Evolutionary conservation across 2,329 filamentous ascomycete species (phyloP), one percentile per base, ranked within the genome.

Genomic region (Trichothecium roseum): DNA sequence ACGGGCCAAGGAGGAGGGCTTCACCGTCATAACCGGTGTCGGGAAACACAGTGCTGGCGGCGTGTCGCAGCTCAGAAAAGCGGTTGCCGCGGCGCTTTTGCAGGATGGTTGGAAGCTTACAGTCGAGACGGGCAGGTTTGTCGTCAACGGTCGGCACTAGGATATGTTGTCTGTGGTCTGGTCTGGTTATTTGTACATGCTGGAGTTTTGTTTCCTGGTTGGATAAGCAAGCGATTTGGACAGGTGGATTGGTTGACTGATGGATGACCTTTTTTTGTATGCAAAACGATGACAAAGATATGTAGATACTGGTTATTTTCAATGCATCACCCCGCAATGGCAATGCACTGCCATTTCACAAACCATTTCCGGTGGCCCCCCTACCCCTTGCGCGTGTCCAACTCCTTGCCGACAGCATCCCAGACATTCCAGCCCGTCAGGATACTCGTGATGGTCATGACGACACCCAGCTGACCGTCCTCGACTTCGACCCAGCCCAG

Each of bases 41-140:
- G 89, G 89, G 1, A 69, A 70, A 36, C 89, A 96, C 57, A 91
- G 78, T 47, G 70, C 76, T 32, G 78, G 81, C 35, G 86, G 87
- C 1, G 79, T 74, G 37, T 84, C 82, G 2, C 78, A 76, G 45
- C 56, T 96, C 40, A 81, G 87, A 5, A 81, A 81, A 38, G 82
- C 83, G 13, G 87, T 96, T n/a, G 78, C 72, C 32, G 79, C 76
- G 49, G 79, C 78, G 51, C 63, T 96, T 29, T 68, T 78, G 28
- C 69, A 74, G 30, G 84, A 89, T 40, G 87, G 87, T 1, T 96
- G 89, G 89, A 86, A 74, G 52, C 65, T 91, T 24, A 74, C 86
- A 52, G 69, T 82, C 30, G 70, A 77, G 30, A 78, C 74, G 18
- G 88, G 87, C 0, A 71, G 74, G 27, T 71, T 89, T 49, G 60